Base-by-base conservation (phyloP, 495 filamentous ascomycete genomes). In the Penicillium simplicissimum region DNA sequence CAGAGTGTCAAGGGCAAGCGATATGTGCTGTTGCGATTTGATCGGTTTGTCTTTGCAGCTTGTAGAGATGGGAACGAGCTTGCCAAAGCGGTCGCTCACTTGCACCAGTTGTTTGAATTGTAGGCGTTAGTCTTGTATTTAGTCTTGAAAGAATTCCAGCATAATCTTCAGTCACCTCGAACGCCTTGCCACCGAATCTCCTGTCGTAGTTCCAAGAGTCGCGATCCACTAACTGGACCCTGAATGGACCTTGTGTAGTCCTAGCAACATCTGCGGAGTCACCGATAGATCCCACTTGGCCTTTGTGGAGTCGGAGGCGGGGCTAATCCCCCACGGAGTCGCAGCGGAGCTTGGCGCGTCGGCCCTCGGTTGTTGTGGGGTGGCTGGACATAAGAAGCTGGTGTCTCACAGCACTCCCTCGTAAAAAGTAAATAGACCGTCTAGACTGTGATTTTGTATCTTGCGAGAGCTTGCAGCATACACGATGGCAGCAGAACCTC, bases 31-130 rank as follows among this genome's bases (percentile, higher is more conserved):
- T 38, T 72, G 15, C 62, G 69, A 19, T 64, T 63, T 1, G 71
- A 74, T 43, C 65, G 71, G 2, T 72, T 72, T 55, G 59, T 70
- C 13, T 74, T 65, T 61, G 71, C 63, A 19, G 54, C 59, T n/a
- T 70, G 65, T 56, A 52, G 57, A n/a, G 62, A 43, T 3, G 57
- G 28, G 19, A 9, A 8, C 10, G 62, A 64, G 35, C 43, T 64
- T 43, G 57, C 58, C 33, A 36, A 49, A 23, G 55, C 56, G 2
- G 38, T 42, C 25, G 11, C 17, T 1, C 48, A 55, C 7, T 34
- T 63, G 31, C 48, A 38, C 19, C 8, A 19, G 37, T 9, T 51
- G 15, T 40, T 58, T 58, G 34, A 40, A n/a, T 14, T 14, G 13
- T 28, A 42, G 43, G 8, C 3, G 45, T 15, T 25, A 8, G 8